Evolutionary conservation across 352 stramenopile genomes (phyloP).

Genomic region (Blastocystis sp.): DNA sequence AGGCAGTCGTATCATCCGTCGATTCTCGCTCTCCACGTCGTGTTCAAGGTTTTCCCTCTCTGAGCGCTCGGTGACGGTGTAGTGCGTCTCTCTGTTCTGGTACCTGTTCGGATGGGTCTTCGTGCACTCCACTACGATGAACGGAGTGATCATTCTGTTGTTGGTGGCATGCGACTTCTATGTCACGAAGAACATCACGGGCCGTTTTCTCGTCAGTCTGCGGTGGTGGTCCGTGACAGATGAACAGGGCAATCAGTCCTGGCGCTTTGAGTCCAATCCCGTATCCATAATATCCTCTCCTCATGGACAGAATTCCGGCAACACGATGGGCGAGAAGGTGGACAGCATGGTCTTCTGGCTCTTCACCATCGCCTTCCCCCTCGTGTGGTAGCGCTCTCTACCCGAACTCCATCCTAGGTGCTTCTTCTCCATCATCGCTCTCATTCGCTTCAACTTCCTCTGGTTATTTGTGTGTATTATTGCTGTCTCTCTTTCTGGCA

Average conservation of each 20-base stretch:
- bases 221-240: conserved; percentile 9
- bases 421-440: conserved; percentile 11
- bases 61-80: not conserved
- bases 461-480: not conserved
- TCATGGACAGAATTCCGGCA: not conserved
- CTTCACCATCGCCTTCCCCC: not conserved
- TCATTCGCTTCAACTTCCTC: conserved; percentile 10
- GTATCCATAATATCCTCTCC: not conserved
- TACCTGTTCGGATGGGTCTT: conserved; percentile 31
- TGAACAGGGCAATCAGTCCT: not conserved
- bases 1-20: not conserved
- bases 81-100: not conserved
- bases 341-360: conserved; percentile 18
- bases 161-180: conserved; percentile 13
- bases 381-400: not conserved
- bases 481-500: not conserved
- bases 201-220: not conserved
- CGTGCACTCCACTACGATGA: not conserved
- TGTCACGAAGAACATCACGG: conserved; percentile 35
- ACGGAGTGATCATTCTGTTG: not conserved
- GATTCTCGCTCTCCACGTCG: not conserved
- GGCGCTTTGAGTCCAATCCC: not conserved
- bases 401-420: not conserved
- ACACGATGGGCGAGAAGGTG: not conserved
- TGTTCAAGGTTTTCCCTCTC: not conserved